phyloP scores from a whole-genome alignment of 140 eudicot species.

The Anethum foeniculum region DNA sequence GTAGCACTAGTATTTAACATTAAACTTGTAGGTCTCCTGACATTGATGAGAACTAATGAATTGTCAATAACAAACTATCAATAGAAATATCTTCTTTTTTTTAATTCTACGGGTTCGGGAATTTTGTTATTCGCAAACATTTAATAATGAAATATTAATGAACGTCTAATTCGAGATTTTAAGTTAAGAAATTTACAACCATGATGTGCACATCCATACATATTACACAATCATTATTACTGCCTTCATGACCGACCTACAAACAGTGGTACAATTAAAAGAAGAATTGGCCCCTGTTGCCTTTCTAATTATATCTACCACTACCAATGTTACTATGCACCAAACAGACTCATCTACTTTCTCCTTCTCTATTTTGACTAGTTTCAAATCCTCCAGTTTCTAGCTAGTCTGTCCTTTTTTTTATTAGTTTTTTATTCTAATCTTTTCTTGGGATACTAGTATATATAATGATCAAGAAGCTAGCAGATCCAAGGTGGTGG shows the following conservation, averaged over 20 bases:
- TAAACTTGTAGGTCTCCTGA: no score
- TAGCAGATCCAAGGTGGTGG: slow-evolving; percentile 20
- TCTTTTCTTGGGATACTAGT: background rate
- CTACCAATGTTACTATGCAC: slow-evolving; percentile 7
- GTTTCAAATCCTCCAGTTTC: background rate
- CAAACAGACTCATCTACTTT: background rate
- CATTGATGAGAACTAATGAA: no score
- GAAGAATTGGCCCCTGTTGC: background rate
- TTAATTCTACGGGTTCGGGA: no score
- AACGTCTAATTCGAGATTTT: no score
- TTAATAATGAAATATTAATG: no score
- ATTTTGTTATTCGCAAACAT: no score
- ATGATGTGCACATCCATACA: background rate
- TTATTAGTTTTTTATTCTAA: background rate
- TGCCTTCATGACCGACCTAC: background rate
- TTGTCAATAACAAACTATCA: no score
- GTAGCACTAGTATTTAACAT: no score
- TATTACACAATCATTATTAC: background rate
- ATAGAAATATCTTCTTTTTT: no score
- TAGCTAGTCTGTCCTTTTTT: background rate
- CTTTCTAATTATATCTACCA: slow-evolving; percentile 8
- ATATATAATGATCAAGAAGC: background rate
- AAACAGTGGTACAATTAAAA: background rate
- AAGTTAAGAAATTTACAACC: no score
- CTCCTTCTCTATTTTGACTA: background rate